Evolutionary conservation across 139 green algal genomes (phyloP).

Genomic region (Chlamydomonas schloesseri): DNA sequence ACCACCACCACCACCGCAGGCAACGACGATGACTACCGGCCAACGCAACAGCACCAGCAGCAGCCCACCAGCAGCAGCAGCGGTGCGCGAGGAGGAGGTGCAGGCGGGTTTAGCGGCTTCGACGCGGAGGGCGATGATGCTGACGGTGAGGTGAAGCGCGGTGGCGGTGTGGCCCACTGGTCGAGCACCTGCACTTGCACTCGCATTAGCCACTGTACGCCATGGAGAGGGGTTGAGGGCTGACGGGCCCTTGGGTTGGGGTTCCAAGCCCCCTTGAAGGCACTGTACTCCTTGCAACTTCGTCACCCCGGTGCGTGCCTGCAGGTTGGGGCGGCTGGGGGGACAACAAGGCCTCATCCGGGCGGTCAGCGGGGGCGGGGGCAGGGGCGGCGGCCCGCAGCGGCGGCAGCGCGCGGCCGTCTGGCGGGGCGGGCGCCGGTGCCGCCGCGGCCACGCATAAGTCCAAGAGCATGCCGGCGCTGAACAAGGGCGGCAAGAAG

Average conservation of each 20-base stretch:
- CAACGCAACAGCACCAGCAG: too few species aligned
- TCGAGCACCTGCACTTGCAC: too few species aligned
- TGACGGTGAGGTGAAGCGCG: conserved; percentile 25
- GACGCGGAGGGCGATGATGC: conserved; percentile 19
- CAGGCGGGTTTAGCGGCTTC: conserved; percentile 34
- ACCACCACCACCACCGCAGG: too few species aligned
- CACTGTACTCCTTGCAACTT: too few species aligned
- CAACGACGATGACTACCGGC: too few species aligned
- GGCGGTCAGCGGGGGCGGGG: not conserved
- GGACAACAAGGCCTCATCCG: not conserved
- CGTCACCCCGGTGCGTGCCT: too few species aligned
- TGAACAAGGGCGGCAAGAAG: not conserved
- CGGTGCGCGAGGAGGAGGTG: not conserved
- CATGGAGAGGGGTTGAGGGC: too few species aligned
- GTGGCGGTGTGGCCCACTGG: not conserved
- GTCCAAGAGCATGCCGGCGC: conserved; percentile 30
- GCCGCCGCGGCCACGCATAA: not conserved
- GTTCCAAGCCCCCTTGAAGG: too few species aligned
- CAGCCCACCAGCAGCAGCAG: not conserved
- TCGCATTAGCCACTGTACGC: too few species aligned
- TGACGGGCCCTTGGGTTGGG: too few species aligned
- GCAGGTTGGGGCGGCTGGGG: conserved; percentile 30
- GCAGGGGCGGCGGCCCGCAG: not conserved
- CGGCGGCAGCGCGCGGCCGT: not conserved
- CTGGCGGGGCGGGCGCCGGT: not conserved